These are phyloP conservation scores for Microcos paniculata DNA, from an alignment of 345 rosid species.

Conservation along the genomic window DNA sequence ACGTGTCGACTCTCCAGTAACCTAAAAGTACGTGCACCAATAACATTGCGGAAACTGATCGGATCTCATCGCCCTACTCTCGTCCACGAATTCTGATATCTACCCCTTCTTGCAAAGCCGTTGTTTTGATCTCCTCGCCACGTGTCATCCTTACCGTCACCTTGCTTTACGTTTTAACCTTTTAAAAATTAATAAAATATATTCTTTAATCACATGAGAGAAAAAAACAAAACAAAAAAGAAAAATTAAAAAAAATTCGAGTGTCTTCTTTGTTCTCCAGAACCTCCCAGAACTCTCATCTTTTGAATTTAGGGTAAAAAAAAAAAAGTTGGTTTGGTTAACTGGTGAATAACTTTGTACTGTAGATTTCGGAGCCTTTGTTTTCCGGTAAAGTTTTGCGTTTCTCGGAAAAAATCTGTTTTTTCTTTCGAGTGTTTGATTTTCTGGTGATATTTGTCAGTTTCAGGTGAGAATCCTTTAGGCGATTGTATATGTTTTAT, in stretches of 20 bases:
- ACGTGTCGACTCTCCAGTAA: constrained; percentile 25
- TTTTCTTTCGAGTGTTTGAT: constrained; percentile 21
- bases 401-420: constrained; percentile 11
- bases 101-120: constrained; percentile 26
- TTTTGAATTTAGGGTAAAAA: constrained; percentile 12
- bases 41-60: constrained; percentile 58
- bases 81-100: constrained; percentile 86
- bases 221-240: background rate
- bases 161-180: constrained; percentile 25
- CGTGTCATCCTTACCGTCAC: constrained; percentile 46
- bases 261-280: constrained; percentile 37
- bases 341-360: constrained; percentile 2
- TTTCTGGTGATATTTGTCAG: background rate
- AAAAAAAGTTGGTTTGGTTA: constrained; percentile 7
- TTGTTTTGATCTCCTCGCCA: constrained; percentile 45
- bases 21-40: constrained; percentile 62
- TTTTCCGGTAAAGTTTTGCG: background rate
- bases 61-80: constrained; percentile 61
- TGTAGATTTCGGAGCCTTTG: constrained; percentile 15
- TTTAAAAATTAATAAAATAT: constrained; percentile 25
- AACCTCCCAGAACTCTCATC: constrained; percentile 31
- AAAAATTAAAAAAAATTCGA: constrained; percentile 11
- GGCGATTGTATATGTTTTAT: constrained; percentile 5
- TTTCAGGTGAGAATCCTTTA: constrained; percentile 34
- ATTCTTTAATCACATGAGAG: background rate